Evolutionary conservation across 1,284 basidiomycete genomes (phyloP), one percentile per base, ranked within the genome.

Genomic region (Pholiota adiposa): DNA sequence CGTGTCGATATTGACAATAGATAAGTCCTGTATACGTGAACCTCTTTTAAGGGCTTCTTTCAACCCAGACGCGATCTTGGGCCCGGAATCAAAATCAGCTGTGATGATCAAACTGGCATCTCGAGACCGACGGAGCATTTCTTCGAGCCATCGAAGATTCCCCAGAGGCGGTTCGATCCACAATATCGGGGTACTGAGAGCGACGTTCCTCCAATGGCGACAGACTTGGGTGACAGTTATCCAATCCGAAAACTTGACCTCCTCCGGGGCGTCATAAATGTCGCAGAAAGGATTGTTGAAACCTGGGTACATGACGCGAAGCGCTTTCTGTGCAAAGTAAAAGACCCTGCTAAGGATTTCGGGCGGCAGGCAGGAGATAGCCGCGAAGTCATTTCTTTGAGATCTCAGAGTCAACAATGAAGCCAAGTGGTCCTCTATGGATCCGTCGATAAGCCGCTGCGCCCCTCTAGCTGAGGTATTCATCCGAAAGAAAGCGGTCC

Each of bases 281-380:
- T 11, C 2, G 38, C 14, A 18, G 38, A 19, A 40, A 40, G n/a
- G 29, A 31, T 11, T 31, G 29, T 31, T 11, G n/a, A n/a, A 40
- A 7, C 6, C 16, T 7, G 18, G 38, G n/a, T 40, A n/a, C 38
- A 5, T 4, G 29, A 31, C 29, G 11, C 11, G 29, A 40, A 19
- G 36, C 3, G 34, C 36, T n/a, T 14, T 14, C 4, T 50, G 31
- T 11, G 36, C 29, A 36, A 57, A 46, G 6, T 43, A 12, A 31
- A 64, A 64, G 23, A 64, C 50, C 19, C 31, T 43, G 21, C 48
- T 43, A 16, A 64, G 54, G n/a, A 64, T 34, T 54, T 64, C 63
- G 11, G 60, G 25, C 18, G 62, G 62, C 16, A 63, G 50, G 33
- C 44, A 50, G 1, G 62, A 52, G 25, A 63, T 59, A 4, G 54